Conservation (phyloP, 1,284 basidiomycete species). For the Kalmanozyma brasiliensis region DNA sequence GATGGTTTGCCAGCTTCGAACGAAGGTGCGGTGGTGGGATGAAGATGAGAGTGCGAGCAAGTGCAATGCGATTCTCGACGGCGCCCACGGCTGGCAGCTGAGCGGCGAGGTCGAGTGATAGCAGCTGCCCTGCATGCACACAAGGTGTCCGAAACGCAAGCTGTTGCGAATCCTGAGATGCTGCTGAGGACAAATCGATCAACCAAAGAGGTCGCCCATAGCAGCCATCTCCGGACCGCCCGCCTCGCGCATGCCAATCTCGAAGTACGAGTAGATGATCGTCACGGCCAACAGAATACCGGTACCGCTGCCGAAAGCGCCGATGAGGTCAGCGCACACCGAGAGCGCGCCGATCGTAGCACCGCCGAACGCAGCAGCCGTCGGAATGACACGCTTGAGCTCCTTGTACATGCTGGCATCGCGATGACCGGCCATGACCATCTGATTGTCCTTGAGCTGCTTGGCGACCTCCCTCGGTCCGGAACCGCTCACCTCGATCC, state of each 20-base stretch:
- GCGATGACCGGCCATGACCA: conserved; percentile 98
- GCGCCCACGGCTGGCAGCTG: no score
- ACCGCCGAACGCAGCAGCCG: conserved; percentile 95
- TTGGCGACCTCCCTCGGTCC: conserved; percentile 96
- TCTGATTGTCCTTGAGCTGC: conserved; percentile 97
- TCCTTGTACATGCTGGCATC: conserved; percentile 99
- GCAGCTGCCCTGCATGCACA: no score
- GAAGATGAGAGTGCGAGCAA: no score
- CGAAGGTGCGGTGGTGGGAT: no score
- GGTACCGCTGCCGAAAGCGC: conserved; percentile 94
- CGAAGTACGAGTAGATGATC: conserved; percentile 82
- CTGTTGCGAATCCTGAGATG: background rate
- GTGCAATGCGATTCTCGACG: no score
- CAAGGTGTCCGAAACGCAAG: no score
- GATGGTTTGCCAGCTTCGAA: no score
- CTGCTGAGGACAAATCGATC: conserved; percentile 1
- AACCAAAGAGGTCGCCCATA: conserved; percentile 69
- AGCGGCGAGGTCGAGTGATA: no score
- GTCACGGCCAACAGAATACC: conserved; percentile 98
- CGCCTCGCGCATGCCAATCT: conserved; percentile 71
- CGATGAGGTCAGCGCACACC: conserved; percentile 95
- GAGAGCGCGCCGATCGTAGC: conserved; percentile 92
- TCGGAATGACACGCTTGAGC: conserved; percentile 95
- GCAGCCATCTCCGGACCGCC: conserved; percentile 70
- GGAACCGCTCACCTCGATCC: conserved; percentile 97